These are phyloP conservation scores for Diplodia mutila DNA, from an alignment of 2,329 filamentous ascomycete genomes.

Conservation along the genomic window DNA sequence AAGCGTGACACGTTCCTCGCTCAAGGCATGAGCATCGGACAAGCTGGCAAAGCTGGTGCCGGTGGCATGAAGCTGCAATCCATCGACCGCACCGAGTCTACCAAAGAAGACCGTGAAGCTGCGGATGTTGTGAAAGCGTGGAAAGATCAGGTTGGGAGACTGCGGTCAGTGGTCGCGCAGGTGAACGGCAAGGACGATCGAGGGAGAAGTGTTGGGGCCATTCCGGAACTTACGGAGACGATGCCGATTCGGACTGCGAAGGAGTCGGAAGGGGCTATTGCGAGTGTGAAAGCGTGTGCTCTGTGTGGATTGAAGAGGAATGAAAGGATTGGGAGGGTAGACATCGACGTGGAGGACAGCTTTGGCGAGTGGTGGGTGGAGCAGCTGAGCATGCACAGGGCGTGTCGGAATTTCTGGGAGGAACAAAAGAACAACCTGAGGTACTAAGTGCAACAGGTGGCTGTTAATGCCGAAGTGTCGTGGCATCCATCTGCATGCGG, in stretches of 20 bases:
- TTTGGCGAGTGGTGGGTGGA: constrained; percentile 98
- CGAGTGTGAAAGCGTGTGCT: constrained; percentile 75
- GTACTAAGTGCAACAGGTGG: constrained; percentile 6
- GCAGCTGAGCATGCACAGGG: constrained; percentile 67
- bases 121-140: constrained; percentile 76
- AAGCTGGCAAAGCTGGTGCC: constrained; percentile 71
- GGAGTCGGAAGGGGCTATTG: constrained; percentile 67
- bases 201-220: constrained; percentile 39
- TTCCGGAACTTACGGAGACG: constrained; percentile 74
- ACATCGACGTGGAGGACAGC: constrained; percentile 79
- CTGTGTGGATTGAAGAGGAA: constrained; percentile 88
- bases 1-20: constrained; percentile 83
- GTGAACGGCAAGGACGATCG: constrained; percentile 32
- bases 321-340: constrained; percentile 76
- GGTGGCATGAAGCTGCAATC: constrained; percentile 91
- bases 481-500: not conserved
- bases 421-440: constrained; percentile 71
- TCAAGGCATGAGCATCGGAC: constrained; percentile 84
- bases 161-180: constrained; percentile 67
- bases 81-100: constrained; percentile 80
- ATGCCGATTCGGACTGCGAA: constrained; percentile 69
- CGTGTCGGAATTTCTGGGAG: constrained; percentile 85
- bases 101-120: constrained; percentile 82
- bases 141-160: constrained; percentile 73
- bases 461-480: not conserved